Conservation (phyloP, 176 grass and related monocot genomes). For the Phyllostachys edulis region DNA sequence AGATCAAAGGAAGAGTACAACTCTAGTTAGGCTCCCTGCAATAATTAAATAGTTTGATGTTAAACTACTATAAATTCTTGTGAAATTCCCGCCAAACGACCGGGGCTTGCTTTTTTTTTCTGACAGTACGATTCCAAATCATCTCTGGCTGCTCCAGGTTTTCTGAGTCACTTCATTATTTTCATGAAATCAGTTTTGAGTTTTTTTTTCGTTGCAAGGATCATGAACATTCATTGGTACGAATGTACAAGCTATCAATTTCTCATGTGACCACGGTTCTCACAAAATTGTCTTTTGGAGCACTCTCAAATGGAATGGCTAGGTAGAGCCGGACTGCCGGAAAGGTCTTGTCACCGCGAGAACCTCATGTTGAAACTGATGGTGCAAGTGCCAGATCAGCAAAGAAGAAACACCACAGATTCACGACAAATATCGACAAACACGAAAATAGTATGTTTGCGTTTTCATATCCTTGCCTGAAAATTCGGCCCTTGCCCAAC, state of each 20-base stretch:
- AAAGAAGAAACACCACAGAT: neutral
- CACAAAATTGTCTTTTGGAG: neutral
- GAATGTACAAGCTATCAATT: neutral
- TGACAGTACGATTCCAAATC: neutral
- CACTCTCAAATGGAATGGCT: too few relatives aligned
- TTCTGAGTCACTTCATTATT: neutral
- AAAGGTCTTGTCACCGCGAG: neutral
- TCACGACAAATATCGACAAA: neutral
- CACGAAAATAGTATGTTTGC: neutral
- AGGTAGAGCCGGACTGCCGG: neutral
- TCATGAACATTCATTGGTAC: neutral
- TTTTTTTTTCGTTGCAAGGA: neutral
- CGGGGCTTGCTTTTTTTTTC: neutral
- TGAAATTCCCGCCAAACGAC: neutral
- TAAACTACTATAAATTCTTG: neutral
- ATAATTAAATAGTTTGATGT: neutral
- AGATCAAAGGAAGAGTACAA: neutral
- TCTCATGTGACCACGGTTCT: neutral
- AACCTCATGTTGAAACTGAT: too few relatives aligned
- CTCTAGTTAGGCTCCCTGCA: neutral
- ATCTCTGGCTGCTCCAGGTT: neutral
- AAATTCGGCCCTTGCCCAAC: neutral
- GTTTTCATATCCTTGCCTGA: neutral
- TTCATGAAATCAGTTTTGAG: neutral
- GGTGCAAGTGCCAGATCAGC: too few relatives aligned